Evolutionary conservation across 331 rosid species (phyloP).

Genomic region (Malus hybrid): DNA sequence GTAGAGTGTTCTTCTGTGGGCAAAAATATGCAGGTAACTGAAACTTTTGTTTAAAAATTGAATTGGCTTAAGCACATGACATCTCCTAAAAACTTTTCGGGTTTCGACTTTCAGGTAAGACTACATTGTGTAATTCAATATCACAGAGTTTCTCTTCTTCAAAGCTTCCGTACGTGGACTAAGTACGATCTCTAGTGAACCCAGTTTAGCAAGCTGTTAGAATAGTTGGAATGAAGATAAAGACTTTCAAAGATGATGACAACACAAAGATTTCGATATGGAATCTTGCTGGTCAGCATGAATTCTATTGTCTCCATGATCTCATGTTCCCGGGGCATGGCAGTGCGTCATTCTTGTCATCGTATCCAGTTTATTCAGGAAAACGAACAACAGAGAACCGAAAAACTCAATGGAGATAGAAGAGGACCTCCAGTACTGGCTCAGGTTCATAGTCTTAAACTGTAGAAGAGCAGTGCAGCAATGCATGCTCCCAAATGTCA

Average conservation of each 20-base stretch:
- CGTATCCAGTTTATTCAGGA: slow-evolving; percentile 64
- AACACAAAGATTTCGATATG: slow-evolving; percentile 73
- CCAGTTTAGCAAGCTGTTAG: slow-evolving; percentile 83
- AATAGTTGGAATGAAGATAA: slow-evolving; percentile 75
- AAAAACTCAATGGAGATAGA: slow-evolving; percentile 67
- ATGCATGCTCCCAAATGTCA: slow-evolving; percentile 76
- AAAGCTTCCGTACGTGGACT: slow-evolving; percentile 60
- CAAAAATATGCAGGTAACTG: slow-evolving; percentile 78
- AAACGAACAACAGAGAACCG: slow-evolving; percentile 68
- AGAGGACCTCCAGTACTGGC: slow-evolving; percentile 94
- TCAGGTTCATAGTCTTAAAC: slow-evolving; percentile 84
- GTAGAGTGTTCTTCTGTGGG: slow-evolving; percentile 88
- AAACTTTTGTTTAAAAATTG: neutral
- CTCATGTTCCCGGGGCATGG: slow-evolving; percentile 96
- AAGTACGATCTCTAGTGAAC: slow-evolving; percentile 71
- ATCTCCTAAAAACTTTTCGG: neutral
- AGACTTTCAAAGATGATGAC: slow-evolving; percentile 71
- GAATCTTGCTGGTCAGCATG: slow-evolving; percentile 95
- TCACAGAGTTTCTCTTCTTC: slow-evolving; percentile 65
- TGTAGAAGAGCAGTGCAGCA: slow-evolving; percentile 76
- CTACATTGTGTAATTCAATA: slow-evolving; percentile 74
- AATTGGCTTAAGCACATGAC: neutral
- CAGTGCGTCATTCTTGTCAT: slow-evolving; percentile 71
- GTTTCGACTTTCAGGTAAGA: slow-evolving; percentile 55
- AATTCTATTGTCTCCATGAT: slow-evolving; percentile 80